phyloP scores from a whole-genome alignment of 805 yeast species.

The Hanseniaspora meyeri region DNA sequence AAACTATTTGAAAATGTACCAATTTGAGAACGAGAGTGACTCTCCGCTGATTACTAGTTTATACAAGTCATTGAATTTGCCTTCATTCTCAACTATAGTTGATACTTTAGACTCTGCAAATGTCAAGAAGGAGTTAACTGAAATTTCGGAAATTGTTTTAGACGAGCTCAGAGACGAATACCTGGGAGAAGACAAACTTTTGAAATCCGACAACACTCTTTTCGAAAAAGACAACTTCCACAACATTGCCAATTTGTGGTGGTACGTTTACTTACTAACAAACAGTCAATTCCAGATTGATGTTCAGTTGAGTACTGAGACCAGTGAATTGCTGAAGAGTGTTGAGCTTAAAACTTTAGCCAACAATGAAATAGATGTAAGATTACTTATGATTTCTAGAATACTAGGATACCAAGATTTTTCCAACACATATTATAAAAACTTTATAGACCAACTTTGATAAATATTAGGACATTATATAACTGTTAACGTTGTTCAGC shows the following conservation, averaged over 20 bases:
- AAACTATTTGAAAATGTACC: slow-evolving; percentile 1
- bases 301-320: neutral
- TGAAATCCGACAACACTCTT: neutral
- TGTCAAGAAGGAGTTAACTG: neutral
- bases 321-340: neutral
- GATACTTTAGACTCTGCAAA: neutral
- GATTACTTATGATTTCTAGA: slow-evolving; percentile 4
- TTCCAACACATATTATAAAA: neutral
- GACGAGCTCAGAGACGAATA: neutral
- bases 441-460: neutral
- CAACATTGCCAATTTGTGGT: slow-evolving; percentile 6
- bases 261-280: slow-evolving; percentile 10
- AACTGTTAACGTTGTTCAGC: slow-evolving; percentile 3
- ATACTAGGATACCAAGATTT: neutral
- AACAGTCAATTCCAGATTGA: too few relatives aligned
- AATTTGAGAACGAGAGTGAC: slow-evolving; percentile 9
- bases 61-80: neutral
- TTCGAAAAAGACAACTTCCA: slow-evolving; percentile 10
- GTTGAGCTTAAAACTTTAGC: neutral
- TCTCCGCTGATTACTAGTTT: neutral
- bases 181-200: neutral
- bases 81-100: neutral
- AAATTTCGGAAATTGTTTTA: neutral
- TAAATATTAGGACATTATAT: neutral
- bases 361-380: neutral